Evolutionary conservation across 345 rosid species (phyloP).

Genomic region (Fremontodendron californicum): DNA sequence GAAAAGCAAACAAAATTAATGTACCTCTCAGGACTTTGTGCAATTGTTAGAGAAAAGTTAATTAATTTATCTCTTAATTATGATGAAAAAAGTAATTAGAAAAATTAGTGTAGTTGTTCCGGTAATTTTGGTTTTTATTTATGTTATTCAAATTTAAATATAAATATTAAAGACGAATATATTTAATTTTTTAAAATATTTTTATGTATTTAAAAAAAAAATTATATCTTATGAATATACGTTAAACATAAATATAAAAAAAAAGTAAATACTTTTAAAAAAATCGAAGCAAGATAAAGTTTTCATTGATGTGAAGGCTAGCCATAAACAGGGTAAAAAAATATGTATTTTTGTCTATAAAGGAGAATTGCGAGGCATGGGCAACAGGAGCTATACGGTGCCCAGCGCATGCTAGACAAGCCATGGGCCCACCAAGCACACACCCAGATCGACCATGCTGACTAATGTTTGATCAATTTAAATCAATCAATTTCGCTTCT

Average conservation of each 20-base stretch:
- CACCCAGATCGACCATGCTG: conserved; percentile 20
- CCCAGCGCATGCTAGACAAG: conserved; percentile 41
- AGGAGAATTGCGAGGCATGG: conserved; percentile 26
- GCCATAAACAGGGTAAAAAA: background rate
- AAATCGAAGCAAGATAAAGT: too few species aligned
- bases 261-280: too few species aligned
- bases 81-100: background rate
- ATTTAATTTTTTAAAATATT: too few species aligned
- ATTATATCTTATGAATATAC: too few species aligned
- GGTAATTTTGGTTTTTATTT: background rate
- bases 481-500: background rate
- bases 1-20: background rate
- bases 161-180: too few species aligned
- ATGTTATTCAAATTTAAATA: too few species aligned
- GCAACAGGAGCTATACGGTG: conserved; percentile 32
- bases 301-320: background rate
- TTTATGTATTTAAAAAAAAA: too few species aligned
- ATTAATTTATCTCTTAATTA: background rate
- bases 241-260: too few species aligned
- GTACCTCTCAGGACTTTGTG: background rate
- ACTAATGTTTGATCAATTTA: background rate
- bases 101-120: too few species aligned
- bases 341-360: background rate
- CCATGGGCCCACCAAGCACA: conserved; percentile 21
- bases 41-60: background rate